Conservation (phyloP, 23 red algal species). For the Rhodosorus marinus region DNA sequence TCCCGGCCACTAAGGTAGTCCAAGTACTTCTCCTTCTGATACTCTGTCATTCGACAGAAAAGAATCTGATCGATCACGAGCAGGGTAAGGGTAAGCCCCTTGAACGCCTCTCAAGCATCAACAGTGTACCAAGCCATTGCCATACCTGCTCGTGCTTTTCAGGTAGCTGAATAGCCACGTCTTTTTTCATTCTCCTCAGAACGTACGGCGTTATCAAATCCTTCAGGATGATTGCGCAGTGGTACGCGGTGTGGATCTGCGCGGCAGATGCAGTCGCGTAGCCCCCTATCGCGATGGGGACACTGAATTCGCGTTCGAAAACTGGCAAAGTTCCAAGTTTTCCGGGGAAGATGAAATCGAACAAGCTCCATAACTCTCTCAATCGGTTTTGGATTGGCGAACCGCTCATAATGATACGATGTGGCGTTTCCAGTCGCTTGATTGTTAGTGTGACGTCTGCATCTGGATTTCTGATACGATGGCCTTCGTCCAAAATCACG, state of each 20-base stretch:
- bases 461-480: conserved; percentile 88
- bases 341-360: conserved; percentile 97
- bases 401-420: conserved; percentile 82
- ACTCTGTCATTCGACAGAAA: conserved; percentile 47
- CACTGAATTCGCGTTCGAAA: conserved; percentile 76
- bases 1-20: conserved; percentile 38
- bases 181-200: conserved; percentile 75
- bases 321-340: conserved; percentile 79
- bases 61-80: no score
- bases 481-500: conserved; percentile 90
- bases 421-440: conserved; percentile 75
- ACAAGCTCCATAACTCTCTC: conserved; percentile 87
- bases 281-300: conserved; percentile 83
- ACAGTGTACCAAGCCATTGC: not conserved
- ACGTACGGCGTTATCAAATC: conserved; percentile 82
- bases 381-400: conserved; percentile 92
- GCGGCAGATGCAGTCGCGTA: conserved; percentile 70
- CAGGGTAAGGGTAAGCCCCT: no score
- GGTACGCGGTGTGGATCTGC: conserved; percentile 86
- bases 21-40: conserved; percentile 72
- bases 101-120: no score
- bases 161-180: conserved; percentile 79
- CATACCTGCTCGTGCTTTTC: conserved; percentile 73
- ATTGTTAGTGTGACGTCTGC: conserved; percentile 68
- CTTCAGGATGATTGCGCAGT: conserved; percentile 52